A percentile compares a stretch with the other conserved stretches of the same genome.
phyloP scores from a whole-genome alignment of 1,284 basidiomycete species.

The Cronartium quercuum region DNA sequence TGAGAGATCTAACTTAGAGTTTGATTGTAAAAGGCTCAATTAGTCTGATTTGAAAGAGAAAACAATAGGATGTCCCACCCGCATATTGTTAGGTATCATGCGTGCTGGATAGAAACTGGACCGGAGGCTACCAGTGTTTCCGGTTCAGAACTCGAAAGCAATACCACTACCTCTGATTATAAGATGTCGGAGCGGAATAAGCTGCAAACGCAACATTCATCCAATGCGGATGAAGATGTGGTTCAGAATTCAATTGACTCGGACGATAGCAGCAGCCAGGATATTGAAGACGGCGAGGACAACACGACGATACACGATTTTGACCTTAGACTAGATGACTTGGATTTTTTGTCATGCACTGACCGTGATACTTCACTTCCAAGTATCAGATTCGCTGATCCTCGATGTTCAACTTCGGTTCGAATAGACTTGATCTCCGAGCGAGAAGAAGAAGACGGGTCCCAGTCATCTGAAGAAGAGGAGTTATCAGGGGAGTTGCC shows the following conservation, averaged over 20 bases:
- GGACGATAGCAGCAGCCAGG: neutral
- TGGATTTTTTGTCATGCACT: constrained; percentile 21
- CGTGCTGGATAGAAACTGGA: constrained; percentile 33
- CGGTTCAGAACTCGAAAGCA: constrained; percentile 9
- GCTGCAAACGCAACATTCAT: too few relatives aligned
- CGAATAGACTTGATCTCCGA: neutral
- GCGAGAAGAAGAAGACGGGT: neutral
- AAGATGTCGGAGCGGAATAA: too few relatives aligned
- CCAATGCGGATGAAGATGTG: too few relatives aligned
- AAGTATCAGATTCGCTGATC: constrained; percentile 33
- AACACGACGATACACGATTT: constrained; percentile 26
- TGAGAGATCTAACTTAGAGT: constrained; percentile 49
- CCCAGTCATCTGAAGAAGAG: neutral
- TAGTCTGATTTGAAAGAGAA: too few relatives aligned
- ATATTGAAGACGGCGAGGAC: constrained; percentile 9
- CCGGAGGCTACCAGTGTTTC: neutral
- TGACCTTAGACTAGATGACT: constrained; percentile 22
- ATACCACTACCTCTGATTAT: too few relatives aligned
- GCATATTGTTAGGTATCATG: constrained; percentile 35
- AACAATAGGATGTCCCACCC: constrained; percentile 25
- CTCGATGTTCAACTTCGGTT: constrained; percentile 13
- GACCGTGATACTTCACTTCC: constrained; percentile 21
- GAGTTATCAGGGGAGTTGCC: neutral
- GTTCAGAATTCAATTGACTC: neutral
- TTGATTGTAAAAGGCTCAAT: too few relatives aligned